Evolutionary conservation across 768 basidiomycete species (phyloP).

Genomic region (Podaxis mareebaensis): DNA sequence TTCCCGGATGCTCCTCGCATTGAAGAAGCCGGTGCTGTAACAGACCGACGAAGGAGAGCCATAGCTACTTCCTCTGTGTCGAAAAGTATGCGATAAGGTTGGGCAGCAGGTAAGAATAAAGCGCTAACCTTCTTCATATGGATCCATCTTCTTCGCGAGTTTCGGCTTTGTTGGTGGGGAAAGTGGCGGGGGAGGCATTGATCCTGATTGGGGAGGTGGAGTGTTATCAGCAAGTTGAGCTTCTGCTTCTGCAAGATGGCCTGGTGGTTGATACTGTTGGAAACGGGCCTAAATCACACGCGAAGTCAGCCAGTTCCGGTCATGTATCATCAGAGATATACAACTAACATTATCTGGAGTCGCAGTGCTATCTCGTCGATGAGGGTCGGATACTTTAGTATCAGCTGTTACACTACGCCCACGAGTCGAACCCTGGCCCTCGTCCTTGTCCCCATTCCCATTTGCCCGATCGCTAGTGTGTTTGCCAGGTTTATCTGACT

Average conservation of each 20-base stretch:
- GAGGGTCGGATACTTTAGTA: not conserved
- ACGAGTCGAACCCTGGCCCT: not conserved
- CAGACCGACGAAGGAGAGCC: constrained; percentile 17
- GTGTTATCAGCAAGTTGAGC: not conserved
- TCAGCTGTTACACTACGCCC: too few relatives aligned
- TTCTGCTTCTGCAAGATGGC: not conserved
- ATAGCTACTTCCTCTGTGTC: constrained; percentile 16
- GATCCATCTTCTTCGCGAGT: constrained; percentile 21
- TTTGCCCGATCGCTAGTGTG: too few relatives aligned
- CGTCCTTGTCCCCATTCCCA: not conserved
- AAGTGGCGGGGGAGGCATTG: not conserved
- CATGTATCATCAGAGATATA: not conserved
- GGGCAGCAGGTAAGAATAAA: not conserved
- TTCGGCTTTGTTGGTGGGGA: not conserved
- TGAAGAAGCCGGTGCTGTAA: not conserved
- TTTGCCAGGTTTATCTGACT: not conserved
- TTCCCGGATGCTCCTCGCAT: constrained; percentile 1
- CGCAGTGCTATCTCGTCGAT: not conserved
- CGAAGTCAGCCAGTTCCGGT: not conserved
- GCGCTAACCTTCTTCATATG: constrained; percentile 25
- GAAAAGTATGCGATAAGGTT: not conserved
- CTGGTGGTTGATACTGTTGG: not conserved
- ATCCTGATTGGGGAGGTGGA: not conserved
- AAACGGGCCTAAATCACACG: not conserved
- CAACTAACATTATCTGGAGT: not conserved